A percentile compares a stretch with the other conserved stretches of the same genome.
These are phyloP conservation scores for Solanum appendiculatum DNA, from an alignment of 257 asterid genomes.

Conservation along the genomic window DNA sequence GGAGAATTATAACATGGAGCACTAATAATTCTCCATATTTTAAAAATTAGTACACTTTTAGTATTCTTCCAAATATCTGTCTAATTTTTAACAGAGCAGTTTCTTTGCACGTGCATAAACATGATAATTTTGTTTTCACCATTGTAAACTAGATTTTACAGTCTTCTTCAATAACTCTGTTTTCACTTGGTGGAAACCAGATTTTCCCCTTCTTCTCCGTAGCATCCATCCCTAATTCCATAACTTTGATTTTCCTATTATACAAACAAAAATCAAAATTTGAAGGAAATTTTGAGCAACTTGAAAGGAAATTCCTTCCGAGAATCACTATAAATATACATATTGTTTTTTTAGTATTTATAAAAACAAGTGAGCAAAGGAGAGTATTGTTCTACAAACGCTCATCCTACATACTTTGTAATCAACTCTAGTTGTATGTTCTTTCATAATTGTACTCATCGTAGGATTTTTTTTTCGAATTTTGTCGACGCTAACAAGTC, in stretches of 20 bases:
- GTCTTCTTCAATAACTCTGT: neutral
- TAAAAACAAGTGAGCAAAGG: no score
- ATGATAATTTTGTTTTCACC: neutral
- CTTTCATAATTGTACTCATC: neutral
- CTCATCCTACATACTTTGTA: neutral
- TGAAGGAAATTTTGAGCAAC: neutral
- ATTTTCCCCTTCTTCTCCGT: neutral
- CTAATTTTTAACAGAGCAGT: neutral
- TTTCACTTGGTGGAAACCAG: neutral
- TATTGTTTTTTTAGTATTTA: no score
- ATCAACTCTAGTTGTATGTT: neutral
- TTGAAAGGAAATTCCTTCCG: neutral
- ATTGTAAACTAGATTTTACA: neutral
- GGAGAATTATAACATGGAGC: fast-evolving
- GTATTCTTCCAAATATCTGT: no score
- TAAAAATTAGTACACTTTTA: neutral
- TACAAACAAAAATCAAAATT: neutral
- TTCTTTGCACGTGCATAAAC: neutral
- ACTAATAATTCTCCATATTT: neutral
- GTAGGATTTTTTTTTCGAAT: no score
- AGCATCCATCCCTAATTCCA: neutral
- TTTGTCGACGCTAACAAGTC: no score
- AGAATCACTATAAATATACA: neutral
- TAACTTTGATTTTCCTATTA: neutral
- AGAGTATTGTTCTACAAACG: no score